A percentile compares a stretch with the other conserved stretches of the same genome.
phyloP scores from a whole-genome alignment of 2,329 filamentous ascomycete genomes.

The Cercospora sesami region DNA sequence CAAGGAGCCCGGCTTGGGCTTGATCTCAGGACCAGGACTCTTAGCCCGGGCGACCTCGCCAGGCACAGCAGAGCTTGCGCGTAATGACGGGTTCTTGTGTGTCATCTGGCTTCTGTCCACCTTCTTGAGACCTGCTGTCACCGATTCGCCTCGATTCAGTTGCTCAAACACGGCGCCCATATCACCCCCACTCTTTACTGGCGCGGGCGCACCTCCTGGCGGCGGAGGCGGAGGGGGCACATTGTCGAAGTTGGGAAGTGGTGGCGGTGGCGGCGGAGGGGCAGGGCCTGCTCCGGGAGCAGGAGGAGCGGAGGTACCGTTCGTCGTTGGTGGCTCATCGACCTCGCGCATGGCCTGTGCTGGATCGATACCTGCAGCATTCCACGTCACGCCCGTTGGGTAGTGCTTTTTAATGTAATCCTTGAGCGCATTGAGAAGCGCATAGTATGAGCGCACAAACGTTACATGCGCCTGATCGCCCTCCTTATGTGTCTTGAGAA shows the following conservation, averaged over 20 bases:
- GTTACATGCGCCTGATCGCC: constrained; percentile 77
- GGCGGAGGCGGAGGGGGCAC: constrained; percentile 63
- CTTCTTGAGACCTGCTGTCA: constrained; percentile 86
- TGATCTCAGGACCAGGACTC: constrained; percentile 81
- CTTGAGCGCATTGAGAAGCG: constrained; percentile 78
- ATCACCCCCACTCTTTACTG: constrained; percentile 56
- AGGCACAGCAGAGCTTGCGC: constrained; percentile 70
- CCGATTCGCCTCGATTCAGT: constrained; percentile 82
- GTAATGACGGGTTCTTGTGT: constrained; percentile 91
- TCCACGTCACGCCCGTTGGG: constrained; percentile 80
- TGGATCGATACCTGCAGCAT: constrained; percentile 71
- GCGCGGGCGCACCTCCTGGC: constrained; percentile 48
- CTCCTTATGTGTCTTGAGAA: constrained; percentile 87
- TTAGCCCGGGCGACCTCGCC: constrained; percentile 63
- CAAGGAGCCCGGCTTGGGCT: constrained; percentile 53
- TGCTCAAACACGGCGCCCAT: constrained; percentile 89
- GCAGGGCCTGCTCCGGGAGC: constrained; percentile 57
- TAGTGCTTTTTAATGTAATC: constrained; percentile 85
- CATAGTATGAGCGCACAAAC: constrained; percentile 91
- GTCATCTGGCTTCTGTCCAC: constrained; percentile 97
- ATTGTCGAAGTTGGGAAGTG: constrained; percentile 44
- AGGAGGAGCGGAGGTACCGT: constrained; percentile 52
- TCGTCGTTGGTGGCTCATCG: constrained; percentile 42
- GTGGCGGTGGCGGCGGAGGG: constrained; percentile 69
- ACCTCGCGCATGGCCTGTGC: constrained; percentile 66